These are phyloP conservation scores for Mucor velutinosus DNA, from an alignment of 371 early-diverging fungal genomes.

Conservation along the genomic window DNA sequence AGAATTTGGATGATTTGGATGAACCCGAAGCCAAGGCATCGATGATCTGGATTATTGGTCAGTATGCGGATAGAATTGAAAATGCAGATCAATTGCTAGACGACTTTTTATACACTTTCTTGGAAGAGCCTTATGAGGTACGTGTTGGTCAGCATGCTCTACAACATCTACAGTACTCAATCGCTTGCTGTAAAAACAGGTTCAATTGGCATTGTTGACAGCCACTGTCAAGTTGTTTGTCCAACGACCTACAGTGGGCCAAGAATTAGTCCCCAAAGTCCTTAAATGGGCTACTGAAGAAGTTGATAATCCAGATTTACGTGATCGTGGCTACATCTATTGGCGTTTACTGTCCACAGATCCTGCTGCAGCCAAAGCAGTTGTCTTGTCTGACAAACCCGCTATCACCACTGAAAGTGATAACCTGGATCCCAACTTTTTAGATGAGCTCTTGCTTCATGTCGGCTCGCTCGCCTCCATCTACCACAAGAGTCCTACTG, in stretches of 20 bases:
- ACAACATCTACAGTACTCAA: background rate
- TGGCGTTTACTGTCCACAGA: constrained; percentile 95
- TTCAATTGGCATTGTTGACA: constrained; percentile 91
- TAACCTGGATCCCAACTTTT: constrained; percentile 74
- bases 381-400: constrained; percentile 89
- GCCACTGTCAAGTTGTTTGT: constrained; percentile 95
- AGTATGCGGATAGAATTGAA: constrained; percentile 92
- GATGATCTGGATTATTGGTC: constrained; percentile 96
- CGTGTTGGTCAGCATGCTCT: background rate
- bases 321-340: constrained; percentile 97
- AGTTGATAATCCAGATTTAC: constrained; percentile 94
- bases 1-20: constrained; percentile 87
- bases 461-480: constrained; percentile 90
- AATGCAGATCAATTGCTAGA: constrained; percentile 86
- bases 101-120: constrained; percentile 79
- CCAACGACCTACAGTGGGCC: constrained; percentile 85
- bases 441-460: constrained; percentile 89
- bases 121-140: constrained; percentile 85
- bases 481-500: constrained; percentile 89
- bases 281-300: constrained; percentile 93
- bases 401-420: constrained; percentile 89
- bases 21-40: constrained; percentile 96
- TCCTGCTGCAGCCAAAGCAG: constrained; percentile 76
- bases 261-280: constrained; percentile 88
- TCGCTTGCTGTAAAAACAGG: constrained; percentile 39